Conservation (phyloP, 441 rosid genomes). For the Erodium texanum region DNA sequence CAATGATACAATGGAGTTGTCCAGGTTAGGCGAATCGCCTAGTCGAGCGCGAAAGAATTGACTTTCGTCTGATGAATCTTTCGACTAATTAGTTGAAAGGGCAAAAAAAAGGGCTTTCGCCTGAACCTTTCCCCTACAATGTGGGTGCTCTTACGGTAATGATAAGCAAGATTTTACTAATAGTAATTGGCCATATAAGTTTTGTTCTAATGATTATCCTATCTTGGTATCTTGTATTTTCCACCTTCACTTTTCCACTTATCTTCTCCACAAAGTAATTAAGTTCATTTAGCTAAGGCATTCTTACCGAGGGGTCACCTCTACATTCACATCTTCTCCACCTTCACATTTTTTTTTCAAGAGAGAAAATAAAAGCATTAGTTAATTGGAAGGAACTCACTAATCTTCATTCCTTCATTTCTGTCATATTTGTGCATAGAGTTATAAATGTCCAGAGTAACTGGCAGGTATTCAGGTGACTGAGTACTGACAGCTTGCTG, state of each 20-base stretch:
- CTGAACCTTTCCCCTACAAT: too few species aligned
- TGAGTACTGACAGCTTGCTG: neutral
- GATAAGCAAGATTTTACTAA: neutral
- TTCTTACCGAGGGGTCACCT: neutral
- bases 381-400: neutral
- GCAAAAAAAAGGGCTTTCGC: too few species aligned
- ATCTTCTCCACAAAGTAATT: neutral
- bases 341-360: too few species aligned
- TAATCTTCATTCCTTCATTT: neutral
- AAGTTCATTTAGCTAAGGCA: neutral
- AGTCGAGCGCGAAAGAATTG: too few species aligned
- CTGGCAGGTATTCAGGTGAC: neutral
- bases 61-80: too few species aligned
- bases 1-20: neutral
- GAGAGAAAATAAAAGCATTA: neutral
- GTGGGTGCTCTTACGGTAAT: too few species aligned
- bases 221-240: slow-evolving; percentile 5
- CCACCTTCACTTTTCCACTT: neutral
- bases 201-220: slow-evolving; percentile 2
- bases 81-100: too few species aligned
- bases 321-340: too few species aligned
- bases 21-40: neutral
- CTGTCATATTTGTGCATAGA: neutral
- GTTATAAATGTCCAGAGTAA: neutral
- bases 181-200: neutral